These are phyloP conservation scores for Populus nigra DNA, from an alignment of 345 rosid species.

Conservation along the genomic window DNA sequence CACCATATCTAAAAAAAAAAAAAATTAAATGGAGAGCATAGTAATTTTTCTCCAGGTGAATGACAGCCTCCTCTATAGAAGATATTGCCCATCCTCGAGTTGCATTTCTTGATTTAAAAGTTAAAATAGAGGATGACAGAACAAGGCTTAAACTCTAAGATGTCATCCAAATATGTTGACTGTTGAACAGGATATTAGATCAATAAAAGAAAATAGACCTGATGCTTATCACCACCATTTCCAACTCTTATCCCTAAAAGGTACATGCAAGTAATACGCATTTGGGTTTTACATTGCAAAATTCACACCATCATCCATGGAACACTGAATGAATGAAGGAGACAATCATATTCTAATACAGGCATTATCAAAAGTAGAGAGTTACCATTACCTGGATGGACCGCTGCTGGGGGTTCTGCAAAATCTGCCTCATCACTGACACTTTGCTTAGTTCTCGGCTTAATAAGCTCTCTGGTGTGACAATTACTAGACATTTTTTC, in stretches of 20 bases:
- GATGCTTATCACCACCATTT: too few species aligned
- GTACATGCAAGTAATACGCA: not conserved
- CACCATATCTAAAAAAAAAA: too few species aligned
- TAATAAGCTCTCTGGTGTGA: conserved; percentile 7
- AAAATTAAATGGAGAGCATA: not conserved
- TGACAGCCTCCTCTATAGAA: not conserved
- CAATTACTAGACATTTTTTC: conserved; percentile 1
- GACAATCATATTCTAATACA: not conserved
- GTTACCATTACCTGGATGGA: not conserved
- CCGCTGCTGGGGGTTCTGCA: conserved; percentile 2
- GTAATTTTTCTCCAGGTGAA: not conserved
- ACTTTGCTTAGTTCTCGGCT: not conserved
- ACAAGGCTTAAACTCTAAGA: not conserved
- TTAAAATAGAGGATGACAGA: not conserved
- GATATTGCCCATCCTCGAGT: not conserved
- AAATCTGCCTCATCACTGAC: not conserved
- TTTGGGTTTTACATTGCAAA: not conserved
- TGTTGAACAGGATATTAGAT: too few species aligned
- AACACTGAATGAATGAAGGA: not conserved
- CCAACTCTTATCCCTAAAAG: too few species aligned
- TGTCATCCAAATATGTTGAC: too few species aligned
- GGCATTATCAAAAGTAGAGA: not conserved
- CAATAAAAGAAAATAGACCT: too few species aligned
- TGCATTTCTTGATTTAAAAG: too few species aligned
- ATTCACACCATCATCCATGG: not conserved